Conservation (phyloP, 2,329 filamentous ascomycete genomes). For the Fusarium dlaminii region DNA sequence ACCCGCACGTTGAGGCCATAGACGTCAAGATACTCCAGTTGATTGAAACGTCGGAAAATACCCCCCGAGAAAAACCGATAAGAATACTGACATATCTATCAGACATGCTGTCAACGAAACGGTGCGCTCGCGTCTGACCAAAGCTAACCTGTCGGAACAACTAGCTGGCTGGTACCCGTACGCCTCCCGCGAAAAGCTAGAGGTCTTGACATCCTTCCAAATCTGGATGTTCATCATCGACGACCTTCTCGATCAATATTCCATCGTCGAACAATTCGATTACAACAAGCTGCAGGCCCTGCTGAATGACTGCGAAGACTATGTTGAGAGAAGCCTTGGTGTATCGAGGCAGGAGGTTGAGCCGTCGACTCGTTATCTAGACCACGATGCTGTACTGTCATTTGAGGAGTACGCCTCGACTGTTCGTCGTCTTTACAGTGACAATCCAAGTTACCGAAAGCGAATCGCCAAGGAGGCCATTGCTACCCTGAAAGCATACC, state of each 20-base stretch:
- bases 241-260: background rate
- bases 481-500: background rate
- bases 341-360: background rate
- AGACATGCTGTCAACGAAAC: background rate
- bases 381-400: background rate
- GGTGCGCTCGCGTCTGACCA: background rate
- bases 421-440: background rate
- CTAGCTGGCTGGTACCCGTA: background rate
- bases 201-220: background rate
- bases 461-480: background rate
- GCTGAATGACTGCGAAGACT: background rate
- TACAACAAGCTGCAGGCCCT: background rate
- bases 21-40: background rate
- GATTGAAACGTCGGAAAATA: background rate
- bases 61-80: accelerated
- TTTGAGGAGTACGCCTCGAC: background rate
- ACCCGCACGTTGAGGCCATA: background rate
- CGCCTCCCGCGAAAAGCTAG: background rate
- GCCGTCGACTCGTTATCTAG: background rate
- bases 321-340: background rate
- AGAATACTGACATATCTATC: background rate
- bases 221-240: background rate
- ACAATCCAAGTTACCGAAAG: background rate
- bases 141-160: background rate
- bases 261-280: background rate